Evolutionary conservation across 208 protist species (phyloP).

Genomic region (Trypanosoma caninum): DNA sequence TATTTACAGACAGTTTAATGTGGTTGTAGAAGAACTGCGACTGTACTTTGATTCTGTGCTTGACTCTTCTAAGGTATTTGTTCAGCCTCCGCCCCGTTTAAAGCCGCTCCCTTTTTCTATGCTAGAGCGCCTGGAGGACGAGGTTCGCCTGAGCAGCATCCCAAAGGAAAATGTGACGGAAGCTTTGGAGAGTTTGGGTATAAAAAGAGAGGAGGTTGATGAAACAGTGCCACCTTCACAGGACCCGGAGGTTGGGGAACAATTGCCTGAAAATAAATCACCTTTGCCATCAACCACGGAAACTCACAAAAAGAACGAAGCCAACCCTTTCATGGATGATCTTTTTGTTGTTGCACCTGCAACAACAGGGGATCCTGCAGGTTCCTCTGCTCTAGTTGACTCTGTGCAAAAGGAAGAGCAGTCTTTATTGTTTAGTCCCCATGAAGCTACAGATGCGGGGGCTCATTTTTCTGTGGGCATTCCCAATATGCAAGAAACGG

Average conservation of each 20-base stretch:
- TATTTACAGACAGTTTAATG: constrained; percentile 36
- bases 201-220: constrained; percentile 14
- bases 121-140: constrained; percentile 33
- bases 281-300: neutral
- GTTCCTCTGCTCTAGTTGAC: neutral
- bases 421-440: neutral
- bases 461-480: neutral
- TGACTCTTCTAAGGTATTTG: constrained; percentile 44
- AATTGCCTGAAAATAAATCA: neutral
- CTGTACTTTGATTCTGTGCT: constrained; percentile 49
- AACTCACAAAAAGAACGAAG: constrained; percentile 1
- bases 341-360: constrained; percentile 16
- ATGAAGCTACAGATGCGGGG: neutral
- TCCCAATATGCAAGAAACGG: neutral
- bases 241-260: too few species aligned
- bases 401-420: neutral
- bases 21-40: constrained; percentile 30
- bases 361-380: neutral
- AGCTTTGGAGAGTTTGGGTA: constrained; percentile 55
- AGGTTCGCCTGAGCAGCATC: constrained; percentile 33
- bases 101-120: constrained; percentile 48
- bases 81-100: constrained; percentile 45
- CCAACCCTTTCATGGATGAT: constrained; percentile 17
- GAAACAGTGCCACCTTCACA: neutral
- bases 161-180: constrained; percentile 26